Base-by-base conservation (phyloP, 257 asterid species). In the Penstemon newberryi region DNA sequence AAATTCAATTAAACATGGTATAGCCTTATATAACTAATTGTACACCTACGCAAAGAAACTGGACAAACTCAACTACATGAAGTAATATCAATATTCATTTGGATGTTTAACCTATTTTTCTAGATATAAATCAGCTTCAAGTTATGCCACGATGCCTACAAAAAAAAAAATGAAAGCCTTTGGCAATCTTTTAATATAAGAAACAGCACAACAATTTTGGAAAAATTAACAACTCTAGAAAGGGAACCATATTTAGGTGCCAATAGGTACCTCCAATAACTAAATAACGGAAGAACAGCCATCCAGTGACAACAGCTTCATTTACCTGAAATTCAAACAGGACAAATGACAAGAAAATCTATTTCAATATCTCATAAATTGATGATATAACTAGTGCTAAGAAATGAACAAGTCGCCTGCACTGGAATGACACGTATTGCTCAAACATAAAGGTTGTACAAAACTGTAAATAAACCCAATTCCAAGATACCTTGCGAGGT, bases 211-310 rank as follows among this genome's bases (percentile, higher is more conserved):
- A 72, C 42, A 77, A 59, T 44, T 51, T 42, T 65, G 12, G 38
- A 52, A 13, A 13, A 37, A 46, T 52, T 50, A 59, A 53, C 56
- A 66, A 41, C 13, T 41, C 11, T 12, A 6, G 53, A 63, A 55
- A 60, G 39, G 8, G 66, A 55, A 63, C n/a, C 54, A 69, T 60
- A 65, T 38, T 44, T 18, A 57, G 60, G 38, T 44, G 53, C 65
- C 66, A 53, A 38, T 60, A 57, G 15, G 67, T 85, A 91, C 99
- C 99, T 91, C 99, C 99, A 77, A 94, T 89, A 77, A 91, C 97
- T 67, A 94, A 75, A 78, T 91, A 94, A 37, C 98, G 97, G 57
- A 94, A 94, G 89, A 94, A 94, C 77, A 94, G 78, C 99, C 99
- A 94, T 74, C 96, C 96, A 38, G 86, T 72, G 78, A 94, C 97